Conservation (phyloP, 371 early-diverging fungal genomes). For the Mucor plumbeus region DNA sequence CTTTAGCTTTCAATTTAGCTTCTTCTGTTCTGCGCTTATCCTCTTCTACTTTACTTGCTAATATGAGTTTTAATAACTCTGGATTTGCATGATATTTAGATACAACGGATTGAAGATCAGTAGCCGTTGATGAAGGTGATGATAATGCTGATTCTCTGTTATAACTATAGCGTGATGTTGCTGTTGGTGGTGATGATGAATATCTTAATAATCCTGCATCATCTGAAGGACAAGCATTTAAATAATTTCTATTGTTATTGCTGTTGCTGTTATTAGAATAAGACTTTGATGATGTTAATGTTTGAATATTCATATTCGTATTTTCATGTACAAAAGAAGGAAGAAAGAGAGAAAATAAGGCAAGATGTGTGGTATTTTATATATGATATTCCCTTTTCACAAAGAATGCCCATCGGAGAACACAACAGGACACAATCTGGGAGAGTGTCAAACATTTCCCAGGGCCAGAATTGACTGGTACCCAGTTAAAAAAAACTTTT, state of each 20-base stretch:
- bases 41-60: constrained; percentile 64
- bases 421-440: constrained; percentile 13
- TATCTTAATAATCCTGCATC: constrained; percentile 20
- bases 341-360: not conserved
- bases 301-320: constrained; percentile 26
- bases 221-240: constrained; percentile 14
- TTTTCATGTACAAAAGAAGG: not conserved
- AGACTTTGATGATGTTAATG: constrained; percentile 21
- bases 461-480: constrained; percentile 21
- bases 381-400: not conserved
- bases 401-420: constrained; percentile 3
- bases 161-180: not conserved
- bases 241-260: not conserved
- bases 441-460: constrained; percentile 29
- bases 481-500: constrained; percentile 1
- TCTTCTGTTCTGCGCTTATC: constrained; percentile 68
- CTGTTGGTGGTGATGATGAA: constrained; percentile 6
- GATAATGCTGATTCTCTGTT: not conserved
- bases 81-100: constrained; percentile 56
- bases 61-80: constrained; percentile 58
- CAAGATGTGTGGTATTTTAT: not conserved
- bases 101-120: constrained; percentile 42
- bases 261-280: constrained; percentile 9
- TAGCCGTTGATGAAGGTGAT: not conserved
- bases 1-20: constrained; percentile 57